A percentile compares a stretch with the other conserved stretches of the same genome.
Evolutionary conservation across 495 filamentous ascomycete species (phyloP).

Genomic region (Collariella sp.): DNA sequence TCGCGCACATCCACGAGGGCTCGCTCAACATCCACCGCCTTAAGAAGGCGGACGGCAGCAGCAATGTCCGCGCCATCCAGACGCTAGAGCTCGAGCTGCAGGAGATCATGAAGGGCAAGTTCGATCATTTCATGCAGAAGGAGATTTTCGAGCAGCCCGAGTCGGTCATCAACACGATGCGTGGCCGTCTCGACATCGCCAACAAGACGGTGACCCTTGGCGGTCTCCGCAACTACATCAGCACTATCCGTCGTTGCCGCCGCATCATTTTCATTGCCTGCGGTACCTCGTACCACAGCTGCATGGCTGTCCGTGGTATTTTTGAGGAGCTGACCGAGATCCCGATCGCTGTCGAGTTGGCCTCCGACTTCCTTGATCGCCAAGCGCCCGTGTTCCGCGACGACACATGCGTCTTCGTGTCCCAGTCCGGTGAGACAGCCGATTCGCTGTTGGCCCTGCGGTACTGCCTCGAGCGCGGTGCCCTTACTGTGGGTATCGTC

Average conservation of each 20-base stretch:
- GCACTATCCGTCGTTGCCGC: constrained; percentile 90
- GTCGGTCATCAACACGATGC: constrained; percentile 98
- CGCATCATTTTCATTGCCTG: constrained; percentile 98
- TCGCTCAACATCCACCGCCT: constrained; percentile 97
- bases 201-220: constrained; percentile 94
- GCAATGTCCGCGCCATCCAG: constrained; percentile 94
- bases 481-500: constrained; percentile 93
- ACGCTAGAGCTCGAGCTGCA: constrained; percentile 97
- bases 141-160: constrained; percentile 99
- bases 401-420: constrained; percentile 97
- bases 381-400: constrained; percentile 99
- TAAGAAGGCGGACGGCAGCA: constrained; percentile 91
- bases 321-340: constrained; percentile 99
- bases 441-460: constrained; percentile 94
- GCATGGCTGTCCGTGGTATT: constrained; percentile 95
- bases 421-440: constrained; percentile 97
- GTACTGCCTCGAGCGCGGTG: constrained; percentile 95
- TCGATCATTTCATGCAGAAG: constrained; percentile 99
- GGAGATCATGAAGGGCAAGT: constrained; percentile 99
- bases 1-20: constrained; percentile 97
- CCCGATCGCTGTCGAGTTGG: constrained; percentile 91
- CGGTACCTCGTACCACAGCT: constrained; percentile 95
- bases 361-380: constrained; percentile 95
- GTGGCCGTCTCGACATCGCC: constrained; percentile 85
- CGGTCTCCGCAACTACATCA: constrained; percentile 90